Percentiles rank a stretch among this genome's conserved stretches.
These are phyloP conservation scores for Phytopythium helicoides DNA, from an alignment of 352 stramenopile genomes.

Conservation along the genomic window DNA sequence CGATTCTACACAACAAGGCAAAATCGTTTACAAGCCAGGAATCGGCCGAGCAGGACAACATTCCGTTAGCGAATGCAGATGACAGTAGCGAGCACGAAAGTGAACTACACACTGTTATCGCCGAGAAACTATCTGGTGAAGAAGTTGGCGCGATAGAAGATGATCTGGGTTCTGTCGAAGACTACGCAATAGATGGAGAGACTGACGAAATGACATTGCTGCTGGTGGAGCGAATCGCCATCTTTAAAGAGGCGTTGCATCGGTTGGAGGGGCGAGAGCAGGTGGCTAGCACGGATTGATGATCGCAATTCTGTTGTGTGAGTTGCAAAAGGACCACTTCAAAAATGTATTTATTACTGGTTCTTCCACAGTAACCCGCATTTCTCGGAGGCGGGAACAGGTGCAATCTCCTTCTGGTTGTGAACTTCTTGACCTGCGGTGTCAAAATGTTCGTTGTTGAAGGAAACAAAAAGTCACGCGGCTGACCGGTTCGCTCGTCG, in stretches of 20 bases:
- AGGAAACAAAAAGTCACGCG: constrained; percentile 63
- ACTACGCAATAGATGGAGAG: constrained; percentile 15
- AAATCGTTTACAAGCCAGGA: too few species aligned
- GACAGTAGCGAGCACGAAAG: too few species aligned
- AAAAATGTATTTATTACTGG: constrained; percentile 12
- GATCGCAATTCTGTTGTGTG: neutral
- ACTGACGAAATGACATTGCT: constrained; percentile 39
- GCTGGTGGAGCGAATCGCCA: constrained; percentile 35
- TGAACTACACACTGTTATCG: too few species aligned
- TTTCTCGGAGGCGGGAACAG: constrained; percentile 35
- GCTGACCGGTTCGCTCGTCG: constrained; percentile 28
- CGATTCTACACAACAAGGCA: too few species aligned
- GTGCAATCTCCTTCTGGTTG: constrained; percentile 41
- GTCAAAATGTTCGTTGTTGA: constrained; percentile 51
- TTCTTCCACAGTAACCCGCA: constrained; percentile 54
- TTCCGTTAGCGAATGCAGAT: too few species aligned
- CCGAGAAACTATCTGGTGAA: neutral
- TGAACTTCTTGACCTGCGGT: constrained; percentile 57
- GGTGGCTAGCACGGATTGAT: neutral
- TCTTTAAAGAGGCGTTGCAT: constrained; percentile 42
- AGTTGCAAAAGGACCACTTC: too few species aligned
- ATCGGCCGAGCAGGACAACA: too few species aligned
- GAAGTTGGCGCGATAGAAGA: neutral
- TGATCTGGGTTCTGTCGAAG: constrained; percentile 13
- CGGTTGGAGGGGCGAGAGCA: constrained; percentile 18